Conservation (phyloP, 2,329 filamentous ascomycete genomes). For the Aspergillus tamarii region DNA sequence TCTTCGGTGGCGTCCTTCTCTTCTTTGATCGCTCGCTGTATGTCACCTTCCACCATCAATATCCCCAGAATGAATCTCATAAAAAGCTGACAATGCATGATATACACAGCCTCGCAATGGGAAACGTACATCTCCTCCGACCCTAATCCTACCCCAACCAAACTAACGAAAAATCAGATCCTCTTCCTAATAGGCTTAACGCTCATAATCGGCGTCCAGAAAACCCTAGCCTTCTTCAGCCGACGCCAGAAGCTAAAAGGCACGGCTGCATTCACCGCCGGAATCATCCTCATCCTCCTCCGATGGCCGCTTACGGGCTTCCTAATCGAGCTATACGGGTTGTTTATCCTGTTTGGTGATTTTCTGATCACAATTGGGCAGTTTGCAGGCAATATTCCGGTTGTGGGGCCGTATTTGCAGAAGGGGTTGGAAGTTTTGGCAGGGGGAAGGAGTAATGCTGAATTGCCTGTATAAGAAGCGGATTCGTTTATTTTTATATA, state of each 20-base stretch:
- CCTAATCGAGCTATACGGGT: slow-evolving; percentile 86
- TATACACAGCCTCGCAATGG: slow-evolving; percentile 81
- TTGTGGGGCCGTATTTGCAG: slow-evolving; percentile 85
- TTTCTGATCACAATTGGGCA: slow-evolving; percentile 90
- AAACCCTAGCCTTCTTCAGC: slow-evolving; percentile 92
- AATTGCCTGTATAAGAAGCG: slow-evolving; percentile 54
- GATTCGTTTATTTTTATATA: too few species aligned
- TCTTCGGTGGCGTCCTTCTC: slow-evolving; percentile 89
- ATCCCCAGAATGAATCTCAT: too few species aligned
- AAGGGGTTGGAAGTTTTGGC: slow-evolving; percentile 71
- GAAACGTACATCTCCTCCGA: slow-evolving; percentile 67
- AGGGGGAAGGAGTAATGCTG: slow-evolving; percentile 70
- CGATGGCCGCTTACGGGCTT: slow-evolving; percentile 93
- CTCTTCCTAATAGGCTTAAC: slow-evolving; percentile 97
- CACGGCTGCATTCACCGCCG: slow-evolving; percentile 82
- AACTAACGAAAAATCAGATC: slow-evolving; percentile 61
- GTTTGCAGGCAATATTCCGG: slow-evolving; percentile 81
- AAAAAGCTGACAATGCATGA: not conserved
- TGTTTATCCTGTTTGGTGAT: slow-evolving; percentile 91
- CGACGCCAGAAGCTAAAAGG: slow-evolving; percentile 90
- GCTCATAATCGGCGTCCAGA: slow-evolving; percentile 89
- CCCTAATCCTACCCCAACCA: slow-evolving; percentile 14
- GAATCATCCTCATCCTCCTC: slow-evolving; percentile 82
- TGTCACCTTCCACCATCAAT: slow-evolving; percentile 36
- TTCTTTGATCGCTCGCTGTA: slow-evolving; percentile 98